Evolutionary conservation across 495 filamentous ascomycete genomes (phyloP).

Genomic region (Hyaloscypha hepaticicola): DNA sequence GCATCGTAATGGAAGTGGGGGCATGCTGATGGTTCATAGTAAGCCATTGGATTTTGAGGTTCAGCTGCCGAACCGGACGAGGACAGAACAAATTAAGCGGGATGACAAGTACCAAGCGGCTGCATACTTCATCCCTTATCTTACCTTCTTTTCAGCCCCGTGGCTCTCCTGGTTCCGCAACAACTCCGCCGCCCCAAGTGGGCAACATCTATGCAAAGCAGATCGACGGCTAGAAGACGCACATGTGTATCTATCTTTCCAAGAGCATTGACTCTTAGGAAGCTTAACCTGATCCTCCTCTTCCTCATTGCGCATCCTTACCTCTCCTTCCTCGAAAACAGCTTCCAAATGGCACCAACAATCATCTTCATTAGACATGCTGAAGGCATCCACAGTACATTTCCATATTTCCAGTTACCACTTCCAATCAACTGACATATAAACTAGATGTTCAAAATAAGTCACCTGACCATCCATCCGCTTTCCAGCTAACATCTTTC

Average conservation of each 20-base stretch:
- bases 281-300: neutral
- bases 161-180: too few relatives aligned
- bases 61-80: too few relatives aligned
- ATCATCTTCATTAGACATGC: conserved; percentile 57
- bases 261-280: neutral
- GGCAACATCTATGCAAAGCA: too few relatives aligned
- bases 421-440: neutral
- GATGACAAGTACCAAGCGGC: too few relatives aligned
- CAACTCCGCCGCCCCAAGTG: too few relatives aligned
- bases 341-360: conserved; percentile 50
- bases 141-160: too few relatives aligned
- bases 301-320: neutral
- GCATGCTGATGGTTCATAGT: too few relatives aligned
- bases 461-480: conserved; percentile 2
- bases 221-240: too few relatives aligned
- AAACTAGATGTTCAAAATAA: conserved; percentile 23
- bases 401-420: neutral
- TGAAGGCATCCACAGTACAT: conserved; percentile 51
- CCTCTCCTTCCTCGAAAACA: neutral
- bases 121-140: too few relatives aligned
- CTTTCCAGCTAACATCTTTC: neutral
- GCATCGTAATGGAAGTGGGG: too few relatives aligned
- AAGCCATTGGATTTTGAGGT: too few relatives aligned
- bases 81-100: too few relatives aligned
- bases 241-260: neutral